Evolutionary conservation across 768 basidiomycete species (phyloP).

Genomic region (Boletus vinaceobasis): DNA sequence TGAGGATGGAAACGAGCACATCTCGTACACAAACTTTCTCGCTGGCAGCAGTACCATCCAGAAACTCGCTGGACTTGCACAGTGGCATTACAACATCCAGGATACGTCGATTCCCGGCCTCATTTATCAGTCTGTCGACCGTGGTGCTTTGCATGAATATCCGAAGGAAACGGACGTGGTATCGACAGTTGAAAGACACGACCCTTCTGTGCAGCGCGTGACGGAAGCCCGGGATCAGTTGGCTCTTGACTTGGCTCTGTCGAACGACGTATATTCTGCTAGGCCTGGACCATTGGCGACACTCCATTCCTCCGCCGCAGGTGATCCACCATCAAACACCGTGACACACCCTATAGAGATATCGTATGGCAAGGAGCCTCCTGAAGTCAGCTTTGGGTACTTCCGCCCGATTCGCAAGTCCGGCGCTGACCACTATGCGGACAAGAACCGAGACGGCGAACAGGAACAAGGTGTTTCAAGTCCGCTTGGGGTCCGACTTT

Average conservation of each 20-base stretch:
- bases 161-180: slow-evolving; percentile 45
- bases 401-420: slow-evolving; percentile 46
- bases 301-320: slow-evolving; percentile 1
- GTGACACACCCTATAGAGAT: slow-evolving; percentile 32
- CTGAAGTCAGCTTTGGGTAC: slow-evolving; percentile 60
- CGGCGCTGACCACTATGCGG: slow-evolving; percentile 26
- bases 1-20: slow-evolving; percentile 43
- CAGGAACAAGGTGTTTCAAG: slow-evolving; percentile 25
- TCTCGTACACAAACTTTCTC: slow-evolving; percentile 56
- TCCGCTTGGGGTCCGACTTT: slow-evolving; percentile 55
- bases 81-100: slow-evolving; percentile 54
- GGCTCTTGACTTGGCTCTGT: slow-evolving; percentile 58
- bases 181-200: slow-evolving; percentile 35
- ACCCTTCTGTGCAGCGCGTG: slow-evolving; percentile 44
- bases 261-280: slow-evolving; percentile 53
- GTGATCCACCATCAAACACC: slow-evolving; percentile 8
- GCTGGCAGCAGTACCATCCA: slow-evolving; percentile 42
- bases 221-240: slow-evolving; percentile 57
- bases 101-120: slow-evolving; percentile 44
- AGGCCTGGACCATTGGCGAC: slow-evolving; percentile 33
- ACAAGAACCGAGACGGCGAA: slow-evolving; percentile 17
- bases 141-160: slow-evolving; percentile 34
- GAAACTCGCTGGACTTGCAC: slow-evolving; percentile 37
- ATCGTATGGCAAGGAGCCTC: slow-evolving; percentile 52
- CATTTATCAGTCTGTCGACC: slow-evolving; percentile 35